A percentile compares a stretch with the other conserved stretches of the same genome.
Conservation (phyloP, 495 filamentous ascomycete species). For the Podospora pseudoanserina region DNA sequence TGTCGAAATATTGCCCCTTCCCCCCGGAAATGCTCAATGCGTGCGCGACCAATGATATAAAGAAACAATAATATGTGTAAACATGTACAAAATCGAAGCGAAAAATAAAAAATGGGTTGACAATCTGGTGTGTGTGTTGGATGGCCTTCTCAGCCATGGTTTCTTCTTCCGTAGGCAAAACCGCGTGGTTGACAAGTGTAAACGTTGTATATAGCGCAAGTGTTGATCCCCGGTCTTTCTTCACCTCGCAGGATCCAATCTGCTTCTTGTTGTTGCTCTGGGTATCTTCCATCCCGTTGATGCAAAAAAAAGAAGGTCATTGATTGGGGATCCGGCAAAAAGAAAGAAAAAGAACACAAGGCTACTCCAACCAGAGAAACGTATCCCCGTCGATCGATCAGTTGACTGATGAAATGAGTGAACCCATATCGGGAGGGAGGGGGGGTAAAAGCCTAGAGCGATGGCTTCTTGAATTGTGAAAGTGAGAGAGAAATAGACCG, state of each 20-base stretch:
- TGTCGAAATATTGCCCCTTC: neutral
- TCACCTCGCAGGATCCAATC: neutral
- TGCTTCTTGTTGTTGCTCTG: neutral
- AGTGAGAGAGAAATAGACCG: neutral
- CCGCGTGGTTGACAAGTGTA: neutral
- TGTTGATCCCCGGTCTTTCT: neutral
- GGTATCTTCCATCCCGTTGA: neutral
- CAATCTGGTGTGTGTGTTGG: neutral
- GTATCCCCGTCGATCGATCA: neutral
- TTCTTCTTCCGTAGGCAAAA: neutral
- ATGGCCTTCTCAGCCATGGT: neutral
- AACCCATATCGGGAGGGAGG: neutral
- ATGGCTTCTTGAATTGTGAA: neutral
- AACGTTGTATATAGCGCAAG: neutral
- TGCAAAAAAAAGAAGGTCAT: neutral
- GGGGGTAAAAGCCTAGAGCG: neutral
- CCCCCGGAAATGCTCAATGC: neutral
- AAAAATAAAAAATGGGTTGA: neutral
- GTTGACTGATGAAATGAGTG: neutral
- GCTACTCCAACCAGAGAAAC: neutral
- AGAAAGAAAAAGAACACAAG: too few species aligned
- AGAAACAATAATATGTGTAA: neutral
- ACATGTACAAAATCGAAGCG: constrained; percentile 1
- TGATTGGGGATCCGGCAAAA: neutral
- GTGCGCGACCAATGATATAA: neutral